Conservation (phyloP, 371 early-diverging fungal genomes). For the Mucor sp. region DNA sequence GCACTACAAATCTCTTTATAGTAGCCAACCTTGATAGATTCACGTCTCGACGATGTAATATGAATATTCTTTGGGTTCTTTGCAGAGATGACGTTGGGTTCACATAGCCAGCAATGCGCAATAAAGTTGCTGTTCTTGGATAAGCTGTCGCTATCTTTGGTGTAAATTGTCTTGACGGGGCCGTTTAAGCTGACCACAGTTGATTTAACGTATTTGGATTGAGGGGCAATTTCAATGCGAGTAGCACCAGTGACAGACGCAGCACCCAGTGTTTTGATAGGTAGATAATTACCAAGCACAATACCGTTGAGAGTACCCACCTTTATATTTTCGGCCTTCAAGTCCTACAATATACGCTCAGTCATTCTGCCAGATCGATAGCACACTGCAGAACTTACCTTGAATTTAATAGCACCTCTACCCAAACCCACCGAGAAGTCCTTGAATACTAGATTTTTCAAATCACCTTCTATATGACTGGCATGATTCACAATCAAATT, state of each 20-base stretch:
- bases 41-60: background rate
- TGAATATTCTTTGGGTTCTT: background rate
- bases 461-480: constrained; percentile 8
- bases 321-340: constrained; percentile 4
- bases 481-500: constrained; percentile 5
- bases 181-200: constrained; percentile 16
- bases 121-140: background rate
- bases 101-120: constrained; percentile 19
- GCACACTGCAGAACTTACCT: constrained; percentile 4
- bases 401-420: constrained; percentile 13
- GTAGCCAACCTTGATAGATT: constrained; percentile 8
- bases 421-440: constrained; percentile 15
- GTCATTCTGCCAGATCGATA: background rate
- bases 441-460: constrained; percentile 1
- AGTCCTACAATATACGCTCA: background rate
- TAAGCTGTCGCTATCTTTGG: background rate
- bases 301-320: constrained; percentile 16
- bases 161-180: constrained; percentile 10
- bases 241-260: constrained; percentile 15
- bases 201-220: constrained; percentile 7
- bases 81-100: constrained; percentile 1
- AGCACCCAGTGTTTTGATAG: constrained; percentile 3
- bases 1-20: background rate
- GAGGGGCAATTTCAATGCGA: constrained; percentile 8
- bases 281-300: constrained; percentile 13